These are phyloP conservation scores for Jaltomata sinuosa DNA, from an alignment of 257 asterid species.

Conservation along the genomic window DNA sequence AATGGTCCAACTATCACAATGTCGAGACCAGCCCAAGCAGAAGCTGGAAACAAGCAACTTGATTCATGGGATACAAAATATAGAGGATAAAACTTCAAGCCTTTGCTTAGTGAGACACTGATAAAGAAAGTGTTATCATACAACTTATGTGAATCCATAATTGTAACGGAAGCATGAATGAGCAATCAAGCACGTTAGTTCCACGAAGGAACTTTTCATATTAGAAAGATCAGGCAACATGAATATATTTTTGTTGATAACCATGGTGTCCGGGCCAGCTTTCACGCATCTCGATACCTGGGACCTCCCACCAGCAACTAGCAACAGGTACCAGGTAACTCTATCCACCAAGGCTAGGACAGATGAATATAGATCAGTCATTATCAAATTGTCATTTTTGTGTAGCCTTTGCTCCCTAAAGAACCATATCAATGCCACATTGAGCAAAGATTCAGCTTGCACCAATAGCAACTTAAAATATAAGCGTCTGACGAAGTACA, in stretches of 20 bases:
- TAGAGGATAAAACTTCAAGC: not conserved
- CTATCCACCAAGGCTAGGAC: too few species aligned
- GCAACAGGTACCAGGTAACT: too few species aligned
- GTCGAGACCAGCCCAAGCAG: constrained; percentile 12
- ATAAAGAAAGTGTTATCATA: not conserved
- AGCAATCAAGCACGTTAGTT: not conserved
- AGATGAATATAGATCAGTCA: not conserved
- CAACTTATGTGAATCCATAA: not conserved
- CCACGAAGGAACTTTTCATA: not conserved
- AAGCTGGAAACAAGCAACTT: constrained; percentile 36
- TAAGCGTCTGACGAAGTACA: not conserved
- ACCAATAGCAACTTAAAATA: not conserved
- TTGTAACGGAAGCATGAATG: not conserved
- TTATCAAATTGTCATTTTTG: not conserved
- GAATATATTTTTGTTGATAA: not conserved
- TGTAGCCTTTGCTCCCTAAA: not conserved
- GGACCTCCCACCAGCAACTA: too few species aligned
- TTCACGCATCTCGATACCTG: too few species aligned
- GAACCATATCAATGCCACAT: not conserved
- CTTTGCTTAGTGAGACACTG: not conserved
- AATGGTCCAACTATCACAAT: not conserved
- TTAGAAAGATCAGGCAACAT: not conserved
- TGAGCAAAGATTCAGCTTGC: not conserved
- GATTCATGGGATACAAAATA: not conserved
- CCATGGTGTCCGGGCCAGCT: too few species aligned